Percentiles rank a stretch among this genome's conserved stretches.
Conservation (phyloP, 2,329 filamentous ascomycete species). For the Alternaria burnsii region DNA sequence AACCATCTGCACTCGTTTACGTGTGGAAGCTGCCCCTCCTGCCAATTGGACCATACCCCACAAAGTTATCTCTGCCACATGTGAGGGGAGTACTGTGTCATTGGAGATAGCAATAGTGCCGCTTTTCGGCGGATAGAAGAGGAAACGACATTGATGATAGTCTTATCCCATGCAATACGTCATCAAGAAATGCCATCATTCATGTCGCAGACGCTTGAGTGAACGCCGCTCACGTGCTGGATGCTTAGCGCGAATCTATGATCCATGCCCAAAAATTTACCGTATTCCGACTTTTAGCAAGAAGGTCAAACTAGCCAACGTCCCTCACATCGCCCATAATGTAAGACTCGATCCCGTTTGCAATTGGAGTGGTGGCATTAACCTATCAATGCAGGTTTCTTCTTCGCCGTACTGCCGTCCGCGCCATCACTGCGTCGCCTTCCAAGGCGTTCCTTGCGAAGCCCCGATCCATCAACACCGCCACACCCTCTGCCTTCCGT, state of each 20-base stretch:
- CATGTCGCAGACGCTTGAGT: background rate
- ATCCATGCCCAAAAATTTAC: conserved; percentile 18
- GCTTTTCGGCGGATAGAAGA: no score
- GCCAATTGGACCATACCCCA: background rate
- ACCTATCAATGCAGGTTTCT: conserved; percentile 59
- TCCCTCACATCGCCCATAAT: conserved; percentile 21
- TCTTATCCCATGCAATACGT: background rate
- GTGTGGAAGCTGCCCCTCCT: background rate
- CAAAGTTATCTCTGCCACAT: background rate
- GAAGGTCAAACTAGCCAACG: conserved; percentile 3
- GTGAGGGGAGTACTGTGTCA: background rate
- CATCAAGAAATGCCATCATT: background rate
- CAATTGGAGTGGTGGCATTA: conserved; percentile 3
- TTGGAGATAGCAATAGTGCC: background rate
- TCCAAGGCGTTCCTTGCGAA: conserved; percentile 55
- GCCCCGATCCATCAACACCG: conserved; percentile 48
- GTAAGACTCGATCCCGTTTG: conserved; percentile 15
- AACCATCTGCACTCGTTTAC: background rate
- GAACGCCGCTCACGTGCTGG: conserved; percentile 8
- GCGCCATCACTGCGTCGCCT: conserved; percentile 60
- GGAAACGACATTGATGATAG: background rate
- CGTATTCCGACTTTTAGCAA: background rate
- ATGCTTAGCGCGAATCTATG: conserved; percentile 9
- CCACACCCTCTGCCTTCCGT: conserved; percentile 41
- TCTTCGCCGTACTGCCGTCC: conserved; percentile 65